Evolutionary conservation across 2,329 filamentous ascomycete species (phyloP), one percentile per base, ranked within the genome.

Genomic region (Penicillium sp.): DNA sequence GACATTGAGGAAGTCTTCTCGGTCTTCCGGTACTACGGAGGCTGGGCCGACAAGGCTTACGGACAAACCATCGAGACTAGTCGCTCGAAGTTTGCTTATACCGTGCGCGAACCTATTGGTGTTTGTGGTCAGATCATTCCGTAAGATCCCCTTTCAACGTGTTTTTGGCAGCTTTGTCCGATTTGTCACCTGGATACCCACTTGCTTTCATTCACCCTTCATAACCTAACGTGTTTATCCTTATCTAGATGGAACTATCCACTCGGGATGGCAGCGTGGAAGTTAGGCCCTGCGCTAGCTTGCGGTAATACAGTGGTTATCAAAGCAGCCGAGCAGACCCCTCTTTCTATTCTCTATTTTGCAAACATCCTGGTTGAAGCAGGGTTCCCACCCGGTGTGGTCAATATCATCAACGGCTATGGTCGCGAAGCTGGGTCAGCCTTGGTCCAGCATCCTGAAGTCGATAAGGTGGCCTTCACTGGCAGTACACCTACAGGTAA

Each of bases 11-110:
- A 50, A 6, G 48, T 41, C 27, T 29, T 50, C 50, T 56, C 51
- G 31, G 54, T 54, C 53, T 44, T 56, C 50, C 12, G 62, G 52
- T 97, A 92, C 80, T 94, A 93, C 68, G 91, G 83, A 71, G 91
- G 91, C 60, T 96, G 89, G 88, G 94, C 81, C 90, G 95, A 96
- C 82, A 96, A 96, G 87, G 89, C 94, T 65, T 82, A 88, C 78
- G 91, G 91, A 75, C 91, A 92, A 82, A 90, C 91, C 60, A 86
- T 94, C 61, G 50, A 52, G 18, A 52, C 50, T 3, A n/a, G 25
- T 18, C 35, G 25, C 34, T 16, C 15, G 3, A 39, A 52, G 35
- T 47, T 35, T 25, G 25, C 50, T 3, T 52, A 52, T 18, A 52
- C 50, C 29, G 23, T 37, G 12, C 50, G 41, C 25, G 41, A 52